phyloP scores from a whole-genome alignment of 2,329 filamentous ascomycete species.

The Lasiodiplodia citricola region DNA sequence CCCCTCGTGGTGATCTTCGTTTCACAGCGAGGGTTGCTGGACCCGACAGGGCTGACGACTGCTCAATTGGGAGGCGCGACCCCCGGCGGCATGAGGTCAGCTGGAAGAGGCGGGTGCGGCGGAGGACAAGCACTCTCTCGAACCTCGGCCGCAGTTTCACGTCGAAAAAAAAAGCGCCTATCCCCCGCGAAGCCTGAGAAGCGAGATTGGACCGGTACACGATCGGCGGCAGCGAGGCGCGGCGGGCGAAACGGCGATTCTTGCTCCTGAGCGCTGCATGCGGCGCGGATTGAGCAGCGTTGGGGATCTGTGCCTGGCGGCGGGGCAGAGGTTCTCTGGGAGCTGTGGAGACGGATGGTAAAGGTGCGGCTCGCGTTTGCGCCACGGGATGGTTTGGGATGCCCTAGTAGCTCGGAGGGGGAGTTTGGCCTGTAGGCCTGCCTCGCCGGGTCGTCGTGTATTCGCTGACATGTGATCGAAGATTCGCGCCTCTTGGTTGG shows the following conservation, averaged over 20 bases:
- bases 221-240: constrained; percentile 12
- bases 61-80: not conserved
- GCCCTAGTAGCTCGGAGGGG: too few species aligned
- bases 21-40: constrained; percentile 9
- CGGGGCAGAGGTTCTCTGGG: not conserved
- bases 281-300: not conserved
- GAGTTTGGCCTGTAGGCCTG: not conserved
- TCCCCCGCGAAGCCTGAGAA: not conserved
- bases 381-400: not conserved
- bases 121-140: not conserved
- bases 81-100: constrained; percentile 11
- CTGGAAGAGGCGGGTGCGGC: not conserved
- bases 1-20: constrained; percentile 6
- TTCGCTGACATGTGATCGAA: constrained; percentile 1
- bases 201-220: constrained; percentile 15
- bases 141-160: constrained; percentile 16
- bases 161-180: not conserved
- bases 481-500: constrained; percentile 11
- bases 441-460: not conserved
- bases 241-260: constrained; percentile 6
- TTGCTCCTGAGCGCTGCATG: constrained; percentile 17
- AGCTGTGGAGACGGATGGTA: not conserved
- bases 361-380: not conserved
- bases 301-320: constrained; percentile 4
- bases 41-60: constrained; percentile 17